Base-by-base conservation (phyloP, 108 stramenopile species). In the Cyclotella baltica region DNA sequence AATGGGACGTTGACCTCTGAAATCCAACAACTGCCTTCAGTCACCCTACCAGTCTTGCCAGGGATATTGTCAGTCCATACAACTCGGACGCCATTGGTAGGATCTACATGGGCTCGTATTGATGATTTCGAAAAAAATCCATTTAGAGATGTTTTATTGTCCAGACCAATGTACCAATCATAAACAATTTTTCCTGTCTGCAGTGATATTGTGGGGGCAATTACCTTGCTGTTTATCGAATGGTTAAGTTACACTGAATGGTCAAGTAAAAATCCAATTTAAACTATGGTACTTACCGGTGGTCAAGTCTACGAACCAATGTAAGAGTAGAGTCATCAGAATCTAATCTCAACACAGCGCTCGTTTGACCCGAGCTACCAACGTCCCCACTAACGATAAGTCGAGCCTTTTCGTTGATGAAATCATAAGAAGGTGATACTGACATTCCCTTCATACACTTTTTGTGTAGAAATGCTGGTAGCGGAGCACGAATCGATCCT, bases 171-270 rank as follows among this genome's bases (percentile, higher is more conserved):
- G 36, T 76, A 70, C 62, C 75, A 83, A 61, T 83, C 82, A 62
- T 76, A 83, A 11, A 83, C 75, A 4, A 83, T 83, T 56, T 83
- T 83, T 19, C 82, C 82, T n/a, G 82, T 63, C 52, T 72, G 66
- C 36, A 83, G 75, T 6, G 82, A 83, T 76, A 83, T 83, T 23
- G 82, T 83, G 2, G 82, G 82, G 33, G 82, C 82, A 22, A 83
- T 73, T 13, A 76, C 67, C 76, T 72, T 83, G 64, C 75, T 83
- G 30, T 66, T 19, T 3, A 18, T 19, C 8, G 20, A 47, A 47
- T 29, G 23, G 11, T 25, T 16, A 31, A 59, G 43, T 40, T 8
- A 70, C 27, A 37, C 33, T 56, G 27, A 59, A 43, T 28, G 0
- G 22, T 5, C 25, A 8, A 15, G 37, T 16, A 28, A 28, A 27